Base-by-base conservation (phyloP, 1,139 yeast genomes). In the Magnusiomyces paraingens region DNA sequence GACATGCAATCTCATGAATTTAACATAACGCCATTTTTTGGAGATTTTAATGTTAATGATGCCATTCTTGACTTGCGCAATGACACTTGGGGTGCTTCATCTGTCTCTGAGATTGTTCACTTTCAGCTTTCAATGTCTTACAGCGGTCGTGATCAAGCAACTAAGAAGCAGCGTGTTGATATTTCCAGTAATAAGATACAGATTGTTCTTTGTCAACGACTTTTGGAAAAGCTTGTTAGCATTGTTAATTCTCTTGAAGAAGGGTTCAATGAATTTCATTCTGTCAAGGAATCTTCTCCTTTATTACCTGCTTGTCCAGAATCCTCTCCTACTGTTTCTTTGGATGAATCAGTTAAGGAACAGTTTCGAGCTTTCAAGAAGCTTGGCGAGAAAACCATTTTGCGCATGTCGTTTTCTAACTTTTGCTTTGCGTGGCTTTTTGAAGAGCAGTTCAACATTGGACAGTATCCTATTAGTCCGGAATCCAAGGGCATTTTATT, bases 401-500 rank as follows among this genome's bases (percentile, higher is more conserved):
- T 86, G 44, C 85, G 81, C 54, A 74, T 86, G 49, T 67, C 83
- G 11, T 79, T 90, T 0, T 79, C 83, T 60, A 81, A 84, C 60
- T 76, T 86, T 58, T 85, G 94, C 62, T 57, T 84, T 39, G 95
- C 95, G 0, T 87, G 95, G 90, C 66, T 88, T 5, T 85, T 85
- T 64, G 76, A 75, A 20, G 67, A 67, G n/a, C 64, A 64, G 0
- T 72, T 72, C 36, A 39, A 41, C 26, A 52, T 47, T 26, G 48
- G 15, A 11, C 43, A 39, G 22, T 54, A 43, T 47, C 53, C 59
- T 1, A 42, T 42, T 14, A 51, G 54, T 26, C 78, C 79, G 21
- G 74, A 73, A 29, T 75, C 76, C 51, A 83, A 84, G 0, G 96
- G 96, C 18, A 64, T 87, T n/a, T 82, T 86, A 46, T 59, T 82